Conservation (phyloP, 306 rosid species). For the Ochetophila trinervis region DNA sequence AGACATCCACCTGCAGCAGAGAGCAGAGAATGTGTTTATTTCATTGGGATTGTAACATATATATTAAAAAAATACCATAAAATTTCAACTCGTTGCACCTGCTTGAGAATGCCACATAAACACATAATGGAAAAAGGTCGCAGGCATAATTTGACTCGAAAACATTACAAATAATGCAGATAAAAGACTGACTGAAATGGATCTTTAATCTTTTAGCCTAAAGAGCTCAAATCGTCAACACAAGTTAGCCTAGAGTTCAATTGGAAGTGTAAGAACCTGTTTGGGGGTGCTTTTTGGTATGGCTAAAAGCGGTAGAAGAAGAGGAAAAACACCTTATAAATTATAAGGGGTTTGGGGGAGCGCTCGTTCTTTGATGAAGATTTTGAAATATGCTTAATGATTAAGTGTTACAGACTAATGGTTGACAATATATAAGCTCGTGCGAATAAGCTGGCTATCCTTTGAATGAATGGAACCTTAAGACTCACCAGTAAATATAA, state of each 20-base stretch:
- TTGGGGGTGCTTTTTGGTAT: no score
- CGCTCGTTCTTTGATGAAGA: no score
- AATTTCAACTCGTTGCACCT: background rate
- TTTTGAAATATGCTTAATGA: no score
- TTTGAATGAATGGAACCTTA: conserved; percentile 9
- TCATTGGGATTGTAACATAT: background rate
- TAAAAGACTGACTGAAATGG: background rate
- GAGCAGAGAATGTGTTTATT: conserved; percentile 11
- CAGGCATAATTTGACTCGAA: background rate
- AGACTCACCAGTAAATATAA: conserved; percentile 74
- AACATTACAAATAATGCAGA: background rate
- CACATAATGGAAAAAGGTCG: background rate
- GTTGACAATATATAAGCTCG: no score
- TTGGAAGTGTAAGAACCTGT: no score
- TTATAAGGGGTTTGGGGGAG: no score
- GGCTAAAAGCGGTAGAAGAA: no score
- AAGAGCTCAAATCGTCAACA: background rate
- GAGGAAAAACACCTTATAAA: no score
- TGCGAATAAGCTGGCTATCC: background rate
- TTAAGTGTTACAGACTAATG: no score
- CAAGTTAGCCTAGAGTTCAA: background rate
- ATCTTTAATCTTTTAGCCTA: conserved; percentile 1
- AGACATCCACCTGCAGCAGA: conserved; percentile 66
- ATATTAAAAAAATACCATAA: background rate
- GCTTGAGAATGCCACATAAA: background rate